Evolutionary conservation across 352 stramenopile species (phyloP).

Genomic region (Pythium periplocum): DNA sequence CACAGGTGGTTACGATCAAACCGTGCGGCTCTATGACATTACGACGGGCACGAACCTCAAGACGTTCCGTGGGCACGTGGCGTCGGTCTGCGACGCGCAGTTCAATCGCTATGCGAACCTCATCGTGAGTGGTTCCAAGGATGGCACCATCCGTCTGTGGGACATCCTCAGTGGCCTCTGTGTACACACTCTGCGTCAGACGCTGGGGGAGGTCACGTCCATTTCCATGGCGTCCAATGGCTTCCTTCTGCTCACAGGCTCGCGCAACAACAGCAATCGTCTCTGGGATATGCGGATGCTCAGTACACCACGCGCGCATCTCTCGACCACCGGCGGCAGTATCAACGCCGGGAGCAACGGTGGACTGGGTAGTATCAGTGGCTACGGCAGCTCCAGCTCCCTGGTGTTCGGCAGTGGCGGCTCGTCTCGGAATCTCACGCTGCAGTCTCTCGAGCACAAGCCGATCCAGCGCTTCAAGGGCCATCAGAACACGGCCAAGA

Average conservation of each 20-base stretch:
- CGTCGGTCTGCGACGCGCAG: slow-evolving; percentile 81
- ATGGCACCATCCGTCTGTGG: slow-evolving; percentile 82
- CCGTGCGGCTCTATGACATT: slow-evolving; percentile 83
- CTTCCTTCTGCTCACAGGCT: slow-evolving; percentile 75
- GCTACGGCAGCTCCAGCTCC: slow-evolving; percentile 4
- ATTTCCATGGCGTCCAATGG: slow-evolving; percentile 80
- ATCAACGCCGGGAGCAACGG: slow-evolving; percentile 1
- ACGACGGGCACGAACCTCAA: slow-evolving; percentile 61
- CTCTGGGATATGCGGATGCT: slow-evolving; percentile 88
- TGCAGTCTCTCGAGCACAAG: slow-evolving; percentile 43
- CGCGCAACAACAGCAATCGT: slow-evolving; percentile 85
- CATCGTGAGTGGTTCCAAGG: slow-evolving; percentile 82
- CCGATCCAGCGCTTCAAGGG: slow-evolving; percentile 85
- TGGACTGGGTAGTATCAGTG: slow-evolving; percentile 4
- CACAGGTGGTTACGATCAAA: slow-evolving; percentile 84
- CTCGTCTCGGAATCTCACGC: slow-evolving; percentile 19
- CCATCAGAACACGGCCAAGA: slow-evolving; percentile 88
- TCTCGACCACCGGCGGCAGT: slow-evolving; percentile 24
- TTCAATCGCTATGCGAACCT: slow-evolving; percentile 87
- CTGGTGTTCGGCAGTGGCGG: not conserved
- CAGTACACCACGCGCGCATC: slow-evolving; percentile 52
- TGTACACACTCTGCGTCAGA: slow-evolving; percentile 81
- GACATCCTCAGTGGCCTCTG: slow-evolving; percentile 86
- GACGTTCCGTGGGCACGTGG: slow-evolving; percentile 75
- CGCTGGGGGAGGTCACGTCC: slow-evolving; percentile 81